A percentile compares a stretch with the other conserved stretches of the same genome.
These are phyloP conservation scores for Ceratocystis variospora DNA, from an alignment of 2,329 filamentous ascomycete genomes.

Conservation along the genomic window DNA sequence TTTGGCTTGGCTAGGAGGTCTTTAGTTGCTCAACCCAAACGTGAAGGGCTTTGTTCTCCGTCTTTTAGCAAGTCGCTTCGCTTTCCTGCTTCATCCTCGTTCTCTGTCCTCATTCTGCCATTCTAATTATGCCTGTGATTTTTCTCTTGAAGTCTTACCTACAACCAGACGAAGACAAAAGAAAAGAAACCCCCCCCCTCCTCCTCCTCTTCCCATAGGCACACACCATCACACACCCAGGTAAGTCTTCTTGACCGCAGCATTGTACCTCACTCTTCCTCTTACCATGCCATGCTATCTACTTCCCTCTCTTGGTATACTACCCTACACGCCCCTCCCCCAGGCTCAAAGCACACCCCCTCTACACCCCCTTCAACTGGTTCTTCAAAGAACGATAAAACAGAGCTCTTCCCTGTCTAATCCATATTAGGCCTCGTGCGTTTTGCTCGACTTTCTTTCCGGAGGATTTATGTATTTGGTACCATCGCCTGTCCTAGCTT, in stretches of 20 bases:
- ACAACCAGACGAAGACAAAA: neutral
- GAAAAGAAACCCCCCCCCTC: neutral
- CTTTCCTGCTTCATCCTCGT: neutral
- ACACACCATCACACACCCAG: neutral
- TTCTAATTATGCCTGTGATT: neutral
- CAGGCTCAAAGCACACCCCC: constrained; percentile 4
- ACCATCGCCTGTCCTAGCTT: constrained; percentile 12
- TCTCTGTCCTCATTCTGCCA: neutral
- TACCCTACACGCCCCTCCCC: neutral
- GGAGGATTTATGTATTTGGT: constrained; percentile 10
- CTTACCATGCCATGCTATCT: constrained; percentile 1
- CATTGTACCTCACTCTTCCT: neutral
- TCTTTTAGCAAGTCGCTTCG: neutral
- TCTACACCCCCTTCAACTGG: constrained; percentile 6
- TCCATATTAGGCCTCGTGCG: constrained; percentile 12
- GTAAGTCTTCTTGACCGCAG: constrained; percentile 1
- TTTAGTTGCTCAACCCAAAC: neutral
- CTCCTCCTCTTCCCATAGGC: neutral
- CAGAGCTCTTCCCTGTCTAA: constrained; percentile 10
- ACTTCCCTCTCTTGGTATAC: neutral
- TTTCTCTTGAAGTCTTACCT: neutral
- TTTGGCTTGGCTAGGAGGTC: neutral
- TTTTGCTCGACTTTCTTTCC: constrained; percentile 8
- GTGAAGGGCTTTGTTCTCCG: neutral
- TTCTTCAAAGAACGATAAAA: constrained; percentile 13